These are phyloP conservation scores for Starmera amethionina DNA, from an alignment of 805 yeast species.

Conservation along the genomic window DNA sequence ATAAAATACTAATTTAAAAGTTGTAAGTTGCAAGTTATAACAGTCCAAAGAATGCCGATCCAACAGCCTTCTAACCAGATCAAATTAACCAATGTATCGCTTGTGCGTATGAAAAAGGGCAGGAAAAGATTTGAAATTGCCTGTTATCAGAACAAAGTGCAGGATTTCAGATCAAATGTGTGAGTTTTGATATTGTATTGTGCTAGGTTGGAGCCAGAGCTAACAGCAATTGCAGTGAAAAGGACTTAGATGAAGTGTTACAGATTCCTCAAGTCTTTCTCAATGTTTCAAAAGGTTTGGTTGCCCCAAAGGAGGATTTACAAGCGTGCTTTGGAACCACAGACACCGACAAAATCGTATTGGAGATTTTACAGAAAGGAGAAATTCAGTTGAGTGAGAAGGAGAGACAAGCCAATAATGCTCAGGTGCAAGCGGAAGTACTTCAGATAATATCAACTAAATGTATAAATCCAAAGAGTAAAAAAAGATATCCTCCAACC, in stretches of 20 bases:
- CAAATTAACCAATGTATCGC: conserved; percentile 85
- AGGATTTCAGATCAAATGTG: conserved; percentile 81
- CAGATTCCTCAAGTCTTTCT: conserved; percentile 92
- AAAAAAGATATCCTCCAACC: conserved; percentile 88
- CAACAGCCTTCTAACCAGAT: conserved; percentile 88
- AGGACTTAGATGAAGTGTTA: conserved; percentile 88
- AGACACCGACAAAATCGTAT: conserved; percentile 62
- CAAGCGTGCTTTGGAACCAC: conserved; percentile 65
- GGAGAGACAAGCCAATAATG: conserved; percentile 70
- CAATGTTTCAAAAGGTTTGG: conserved; percentile 91
- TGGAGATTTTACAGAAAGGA: conserved; percentile 80
- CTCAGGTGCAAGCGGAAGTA: conserved; percentile 72
- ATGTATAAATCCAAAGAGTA: conserved; percentile 83
- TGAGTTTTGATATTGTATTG: conserved; percentile 11
- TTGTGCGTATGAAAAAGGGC: conserved; percentile 85
- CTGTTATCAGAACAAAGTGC: conserved; percentile 94
- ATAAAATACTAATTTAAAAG: too few relatives aligned
- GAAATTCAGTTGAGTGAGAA: conserved; percentile 92
- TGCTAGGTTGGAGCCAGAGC: not conserved
- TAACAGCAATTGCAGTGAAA: conserved; percentile 38
- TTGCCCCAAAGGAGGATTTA: conserved; percentile 81
- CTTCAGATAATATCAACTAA: conserved; percentile 77
- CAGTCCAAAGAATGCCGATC: conserved; percentile 37
- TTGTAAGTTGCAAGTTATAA: not conserved
- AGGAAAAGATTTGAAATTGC: conserved; percentile 91